A percentile compares a stretch with the other conserved stretches of the same genome.
Conservation (phyloP, 2,329 filamentous ascomycete genomes). For the Beauveria caledonica region DNA sequence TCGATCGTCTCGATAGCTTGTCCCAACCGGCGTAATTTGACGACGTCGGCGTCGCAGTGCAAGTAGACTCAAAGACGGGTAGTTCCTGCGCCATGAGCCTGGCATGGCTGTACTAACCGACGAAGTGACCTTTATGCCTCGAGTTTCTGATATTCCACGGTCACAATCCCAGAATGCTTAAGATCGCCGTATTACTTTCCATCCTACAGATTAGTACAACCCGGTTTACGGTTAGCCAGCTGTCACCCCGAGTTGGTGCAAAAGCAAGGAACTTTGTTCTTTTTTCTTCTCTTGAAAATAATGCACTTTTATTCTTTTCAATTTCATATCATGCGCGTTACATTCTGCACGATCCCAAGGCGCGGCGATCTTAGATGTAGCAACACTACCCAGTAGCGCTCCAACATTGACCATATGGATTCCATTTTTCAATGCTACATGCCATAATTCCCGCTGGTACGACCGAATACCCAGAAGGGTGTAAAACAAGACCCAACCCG, state of each 20-base stretch:
- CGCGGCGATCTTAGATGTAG: slow-evolving; percentile 1
- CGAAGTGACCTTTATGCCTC: too few relatives aligned
- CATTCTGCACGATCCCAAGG: slow-evolving; percentile 2
- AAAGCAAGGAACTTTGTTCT: background rate
- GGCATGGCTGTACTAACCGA: too few relatives aligned
- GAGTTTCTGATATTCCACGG: background rate
- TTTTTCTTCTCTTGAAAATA: background rate
- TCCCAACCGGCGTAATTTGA: too few relatives aligned
- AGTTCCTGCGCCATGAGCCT: too few relatives aligned
- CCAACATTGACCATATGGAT: slow-evolving; percentile 38
- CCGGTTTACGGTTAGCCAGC: background rate
- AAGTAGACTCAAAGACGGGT: too few relatives aligned
- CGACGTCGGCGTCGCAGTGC: too few relatives aligned
- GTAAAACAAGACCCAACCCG: slow-evolving; percentile 46
- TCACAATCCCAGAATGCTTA: too few relatives aligned
- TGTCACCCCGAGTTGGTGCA: background rate
- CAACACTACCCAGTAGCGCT: slow-evolving; percentile 13
- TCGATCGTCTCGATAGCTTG: too few relatives aligned
- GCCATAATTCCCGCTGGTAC: slow-evolving; percentile 43
- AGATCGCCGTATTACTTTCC: too few relatives aligned
- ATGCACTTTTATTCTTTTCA: slow-evolving; percentile 6
- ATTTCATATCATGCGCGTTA: slow-evolving; percentile 9
- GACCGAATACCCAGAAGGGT: slow-evolving; percentile 40
- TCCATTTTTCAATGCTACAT: slow-evolving; percentile 51
- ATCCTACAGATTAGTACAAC: too few relatives aligned